Conservation (phyloP, 495 filamentous ascomycete genomes). For the Podospora sp. region DNA sequence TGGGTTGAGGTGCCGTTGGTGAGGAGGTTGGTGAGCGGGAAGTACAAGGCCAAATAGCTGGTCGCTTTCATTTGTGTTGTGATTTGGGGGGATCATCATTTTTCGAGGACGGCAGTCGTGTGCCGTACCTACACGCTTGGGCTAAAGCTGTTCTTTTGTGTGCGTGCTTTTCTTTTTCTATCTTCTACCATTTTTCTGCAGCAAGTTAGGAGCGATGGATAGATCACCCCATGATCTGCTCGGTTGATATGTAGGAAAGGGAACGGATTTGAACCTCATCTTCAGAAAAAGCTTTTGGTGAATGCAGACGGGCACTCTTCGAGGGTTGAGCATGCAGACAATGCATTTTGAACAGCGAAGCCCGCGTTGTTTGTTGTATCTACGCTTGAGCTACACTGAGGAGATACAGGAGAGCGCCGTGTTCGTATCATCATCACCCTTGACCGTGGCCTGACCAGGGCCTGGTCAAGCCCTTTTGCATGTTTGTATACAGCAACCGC, state of each 20-base stretch:
- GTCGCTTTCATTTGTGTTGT: not conserved
- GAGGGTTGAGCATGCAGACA: not conserved
- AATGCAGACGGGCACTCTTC: not conserved
- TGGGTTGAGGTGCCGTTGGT: conserved; percentile 76
- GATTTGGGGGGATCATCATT: not conserved
- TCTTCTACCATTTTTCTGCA: not conserved
- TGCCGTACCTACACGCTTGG: conserved; percentile 1
- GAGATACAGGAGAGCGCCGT: not conserved
- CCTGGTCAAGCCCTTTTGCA: not conserved
- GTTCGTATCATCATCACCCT: not conserved
- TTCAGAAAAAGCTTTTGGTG: not conserved
- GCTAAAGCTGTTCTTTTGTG: conserved; percentile 12
- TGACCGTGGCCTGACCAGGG: not conserved
- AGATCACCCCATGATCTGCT: conserved; percentile 6
- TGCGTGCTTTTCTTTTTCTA: conserved; percentile 10
- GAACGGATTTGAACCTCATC: not conserved
- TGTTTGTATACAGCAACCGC: not conserved
- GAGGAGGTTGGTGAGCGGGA: conserved; percentile 77
- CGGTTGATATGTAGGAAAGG: not conserved
- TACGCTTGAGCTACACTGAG: not conserved
- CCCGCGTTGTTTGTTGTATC: not conserved
- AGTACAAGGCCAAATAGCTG: conserved; percentile 62
- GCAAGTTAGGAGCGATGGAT: conserved; percentile 15
- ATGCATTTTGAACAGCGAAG: not conserved
- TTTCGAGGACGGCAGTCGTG: not conserved